Percentiles rank a stretch among this genome's conserved stretches.
Conservation (phyloP, 805 yeast species). For the Ogataea chonburiensis region DNA sequence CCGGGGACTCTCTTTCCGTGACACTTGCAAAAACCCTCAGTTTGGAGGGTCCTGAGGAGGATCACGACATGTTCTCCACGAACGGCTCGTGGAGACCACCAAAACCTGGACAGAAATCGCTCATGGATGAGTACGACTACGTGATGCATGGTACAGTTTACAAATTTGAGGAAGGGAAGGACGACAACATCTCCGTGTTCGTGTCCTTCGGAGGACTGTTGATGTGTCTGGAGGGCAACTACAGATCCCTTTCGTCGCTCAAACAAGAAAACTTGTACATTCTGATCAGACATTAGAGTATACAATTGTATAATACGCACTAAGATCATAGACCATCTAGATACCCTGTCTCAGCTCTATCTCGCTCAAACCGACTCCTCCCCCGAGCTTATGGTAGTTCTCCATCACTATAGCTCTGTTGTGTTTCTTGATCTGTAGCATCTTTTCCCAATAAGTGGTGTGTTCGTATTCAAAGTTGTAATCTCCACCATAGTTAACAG, state of each 20-base stretch:
- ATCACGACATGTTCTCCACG: constrained; percentile 48
- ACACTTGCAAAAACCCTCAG: constrained; percentile 78
- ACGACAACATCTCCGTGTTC: constrained; percentile 77
- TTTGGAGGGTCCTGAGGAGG: constrained; percentile 45
- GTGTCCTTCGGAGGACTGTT: constrained; percentile 95
- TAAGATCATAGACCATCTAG: constrained; percentile 4
- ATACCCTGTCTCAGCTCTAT: constrained; percentile 60
- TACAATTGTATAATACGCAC: constrained; percentile 9
- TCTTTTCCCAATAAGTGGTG: constrained; percentile 73
- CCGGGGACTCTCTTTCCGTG: constrained; percentile 76
- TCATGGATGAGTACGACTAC: constrained; percentile 96
- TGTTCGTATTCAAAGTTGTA: constrained; percentile 85
- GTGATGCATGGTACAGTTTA: constrained; percentile 98
- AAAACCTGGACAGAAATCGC: constrained; percentile 73
- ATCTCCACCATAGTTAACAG: constrained; percentile 78
- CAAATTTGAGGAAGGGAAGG: constrained; percentile 83
- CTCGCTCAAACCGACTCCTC: constrained; percentile 77
- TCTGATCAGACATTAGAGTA: constrained; percentile 62
- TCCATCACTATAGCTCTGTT: constrained; percentile 59
- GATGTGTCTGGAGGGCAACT: constrained; percentile 92
- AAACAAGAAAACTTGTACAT: constrained; percentile 94
- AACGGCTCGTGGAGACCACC: constrained; percentile 80
- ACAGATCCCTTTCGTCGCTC: constrained; percentile 80
- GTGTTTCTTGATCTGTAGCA: constrained; percentile 55
- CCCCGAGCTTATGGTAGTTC: constrained; percentile 72